phyloP scores from a whole-genome alignment of 2,329 filamentous ascomycete species.

The Microsporum ferrugineum region DNA sequence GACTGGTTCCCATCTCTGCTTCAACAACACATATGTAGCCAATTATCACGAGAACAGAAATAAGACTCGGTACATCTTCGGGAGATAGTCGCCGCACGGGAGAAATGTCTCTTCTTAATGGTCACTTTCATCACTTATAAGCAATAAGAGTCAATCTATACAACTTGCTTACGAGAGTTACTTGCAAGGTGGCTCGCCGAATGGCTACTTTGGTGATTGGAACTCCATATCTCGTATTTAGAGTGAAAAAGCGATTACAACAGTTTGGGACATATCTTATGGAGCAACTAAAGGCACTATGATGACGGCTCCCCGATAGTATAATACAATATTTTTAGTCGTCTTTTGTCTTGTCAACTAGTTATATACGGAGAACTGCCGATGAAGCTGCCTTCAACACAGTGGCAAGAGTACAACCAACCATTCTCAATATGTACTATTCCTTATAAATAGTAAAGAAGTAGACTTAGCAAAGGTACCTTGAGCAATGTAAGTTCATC shows the following conservation, averaged over 20 bases:
- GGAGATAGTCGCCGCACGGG: not conserved
- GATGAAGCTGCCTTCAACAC: not conserved
- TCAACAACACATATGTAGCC: not conserved
- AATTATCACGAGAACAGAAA: not conserved
- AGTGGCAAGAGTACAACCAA: not conserved
- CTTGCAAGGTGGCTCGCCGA: not conserved
- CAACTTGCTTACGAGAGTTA: not conserved
- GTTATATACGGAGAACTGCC: not conserved
- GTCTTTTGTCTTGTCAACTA: not conserved
- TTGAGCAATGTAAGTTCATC: not conserved
- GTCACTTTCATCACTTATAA: not conserved
- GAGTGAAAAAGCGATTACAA: not conserved
- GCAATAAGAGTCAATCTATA: not conserved
- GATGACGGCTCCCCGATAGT: not conserved
- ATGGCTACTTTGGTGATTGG: not conserved
- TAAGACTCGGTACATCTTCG: not conserved
- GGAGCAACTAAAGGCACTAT: not conserved
- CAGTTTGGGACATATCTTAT: too few relatives aligned
- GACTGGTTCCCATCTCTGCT: not conserved
- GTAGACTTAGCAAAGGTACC: not conserved
- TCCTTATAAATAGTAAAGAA: not conserved
- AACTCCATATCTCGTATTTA: not conserved
- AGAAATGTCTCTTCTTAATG: not conserved
- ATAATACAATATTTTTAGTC: not conserved
- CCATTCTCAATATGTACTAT: not conserved